phyloP scores from a whole-genome alignment of 495 filamentous ascomycete species.

The Penicillium nucicola region DNA sequence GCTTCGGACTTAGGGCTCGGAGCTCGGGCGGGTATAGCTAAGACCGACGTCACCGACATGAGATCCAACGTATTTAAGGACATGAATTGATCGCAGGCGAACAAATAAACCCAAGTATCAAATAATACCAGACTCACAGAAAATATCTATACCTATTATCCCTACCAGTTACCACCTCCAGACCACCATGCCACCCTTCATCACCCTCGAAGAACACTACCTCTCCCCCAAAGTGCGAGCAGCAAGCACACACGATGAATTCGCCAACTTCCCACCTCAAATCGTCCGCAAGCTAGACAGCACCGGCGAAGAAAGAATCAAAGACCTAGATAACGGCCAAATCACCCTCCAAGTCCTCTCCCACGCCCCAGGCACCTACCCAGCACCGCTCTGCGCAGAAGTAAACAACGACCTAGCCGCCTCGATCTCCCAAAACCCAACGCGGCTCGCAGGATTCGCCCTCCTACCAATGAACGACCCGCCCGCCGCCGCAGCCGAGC shows the following conservation, averaged over 20 bases:
- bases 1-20: too few species aligned
- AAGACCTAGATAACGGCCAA: constrained; percentile 48
- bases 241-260: constrained; percentile 6
- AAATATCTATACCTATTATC: too few species aligned
- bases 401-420: constrained; percentile 14
- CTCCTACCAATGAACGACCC: constrained; percentile 49
- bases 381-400: constrained; percentile 28
- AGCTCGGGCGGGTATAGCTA: too few species aligned
- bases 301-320: constrained; percentile 41
- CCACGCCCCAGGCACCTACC: constrained; percentile 40
- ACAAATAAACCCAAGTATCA: too few species aligned
- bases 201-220: constrained; percentile 63
- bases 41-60: too few species aligned
- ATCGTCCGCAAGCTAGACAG: constrained; percentile 32
- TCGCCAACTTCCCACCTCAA: constrained; percentile 18
- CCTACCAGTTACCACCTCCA: too few species aligned
- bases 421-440: constrained; percentile 40
- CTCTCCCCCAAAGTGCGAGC: constrained; percentile 34
- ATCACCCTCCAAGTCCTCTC: constrained; percentile 57
- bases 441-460: constrained; percentile 54
- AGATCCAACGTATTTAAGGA: too few species aligned
- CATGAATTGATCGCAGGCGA: too few species aligned
- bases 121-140: too few species aligned
- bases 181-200: constrained; percentile 29
- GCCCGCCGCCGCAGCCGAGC: constrained; percentile 42